These are phyloP conservation scores for Mycena metata DNA, from an alignment of 768 basidiomycete species.

Conservation along the genomic window DNA sequence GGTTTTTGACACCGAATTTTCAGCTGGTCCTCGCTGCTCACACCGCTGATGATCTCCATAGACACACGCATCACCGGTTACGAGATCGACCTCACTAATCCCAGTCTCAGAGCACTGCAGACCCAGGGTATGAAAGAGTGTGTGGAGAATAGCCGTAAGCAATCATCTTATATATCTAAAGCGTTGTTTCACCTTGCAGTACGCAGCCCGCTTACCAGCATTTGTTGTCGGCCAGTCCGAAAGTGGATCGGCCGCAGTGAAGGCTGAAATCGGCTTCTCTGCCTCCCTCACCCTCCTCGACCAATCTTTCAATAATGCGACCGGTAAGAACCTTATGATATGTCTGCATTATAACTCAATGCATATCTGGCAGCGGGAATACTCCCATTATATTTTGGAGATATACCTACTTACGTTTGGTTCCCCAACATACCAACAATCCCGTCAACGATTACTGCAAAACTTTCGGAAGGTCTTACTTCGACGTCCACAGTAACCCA, in stretches of 20 bases:
- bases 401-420: no score
- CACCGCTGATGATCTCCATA: not conserved
- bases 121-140: not conserved
- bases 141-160: conserved; percentile 2
- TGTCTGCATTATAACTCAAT: no score
- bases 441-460: no score
- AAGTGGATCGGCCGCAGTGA: not conserved
- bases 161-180: no score
- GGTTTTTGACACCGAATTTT: not conserved
- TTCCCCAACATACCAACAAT: no score
- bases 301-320: no score
- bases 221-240: not conserved
- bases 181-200: not conserved
- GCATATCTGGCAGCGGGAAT: no score
- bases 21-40: conserved; percentile 19
- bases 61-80: not conserved
- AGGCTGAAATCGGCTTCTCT: not conserved
- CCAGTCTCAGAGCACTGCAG: not conserved
- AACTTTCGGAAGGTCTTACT: not conserved
- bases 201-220: not conserved
- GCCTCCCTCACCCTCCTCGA: not conserved
- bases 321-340: no score
- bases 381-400: no score
- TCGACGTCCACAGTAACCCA: not conserved
- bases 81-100: conserved; percentile 9